phyloP scores from a whole-genome alignment of 345 rosid species.

The Lepidium sativum region DNA sequence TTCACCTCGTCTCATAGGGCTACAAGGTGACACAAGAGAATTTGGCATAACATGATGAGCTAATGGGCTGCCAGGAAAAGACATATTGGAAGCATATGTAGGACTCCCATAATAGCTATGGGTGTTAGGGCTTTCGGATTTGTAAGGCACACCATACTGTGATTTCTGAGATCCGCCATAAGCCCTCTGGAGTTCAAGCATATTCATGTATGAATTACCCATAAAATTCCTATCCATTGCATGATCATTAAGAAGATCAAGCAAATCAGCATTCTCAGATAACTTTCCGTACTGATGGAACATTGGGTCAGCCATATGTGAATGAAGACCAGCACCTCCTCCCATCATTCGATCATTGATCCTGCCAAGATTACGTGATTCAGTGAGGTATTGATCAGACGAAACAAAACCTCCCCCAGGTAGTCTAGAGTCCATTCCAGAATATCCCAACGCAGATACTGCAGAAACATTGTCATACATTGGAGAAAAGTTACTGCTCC shows the following conservation, averaged over 20 bases:
- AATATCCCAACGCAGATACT: slow-evolving; percentile 42
- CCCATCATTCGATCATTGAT: slow-evolving; percentile 41
- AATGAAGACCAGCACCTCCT: slow-evolving; percentile 36
- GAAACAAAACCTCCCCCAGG: slow-evolving; percentile 46
- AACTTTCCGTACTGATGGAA: slow-evolving; percentile 52
- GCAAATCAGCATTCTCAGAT: slow-evolving; percentile 43
- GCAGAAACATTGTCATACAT: slow-evolving; percentile 67
- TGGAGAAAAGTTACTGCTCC: slow-evolving; percentile 47
- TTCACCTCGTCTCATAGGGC: slow-evolving; percentile 51
- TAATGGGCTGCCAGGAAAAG: slow-evolving; percentile 65
- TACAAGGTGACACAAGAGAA: slow-evolving; percentile 43
- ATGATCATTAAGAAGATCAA: slow-evolving; percentile 44
- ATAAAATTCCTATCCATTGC: slow-evolving; percentile 41
- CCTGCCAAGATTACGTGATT: slow-evolving; percentile 37
- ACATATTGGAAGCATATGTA: slow-evolving; percentile 45
- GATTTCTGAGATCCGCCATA: slow-evolving; percentile 64
- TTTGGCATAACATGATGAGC: slow-evolving; percentile 47
- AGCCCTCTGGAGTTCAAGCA: slow-evolving; percentile 57
- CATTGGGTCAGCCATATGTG: slow-evolving; percentile 53
- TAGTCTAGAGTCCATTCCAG: slow-evolving; percentile 61
- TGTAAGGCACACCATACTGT: slow-evolving; percentile 45
- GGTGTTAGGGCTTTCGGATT: slow-evolving; percentile 45
- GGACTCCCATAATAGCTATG: slow-evolving; percentile 54
- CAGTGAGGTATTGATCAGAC: slow-evolving; percentile 44
- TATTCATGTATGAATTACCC: slow-evolving; percentile 49